These are phyloP conservation scores for Pichia sp. DNA, from an alignment of 1,139 yeast genomes.

Conservation along the genomic window DNA sequence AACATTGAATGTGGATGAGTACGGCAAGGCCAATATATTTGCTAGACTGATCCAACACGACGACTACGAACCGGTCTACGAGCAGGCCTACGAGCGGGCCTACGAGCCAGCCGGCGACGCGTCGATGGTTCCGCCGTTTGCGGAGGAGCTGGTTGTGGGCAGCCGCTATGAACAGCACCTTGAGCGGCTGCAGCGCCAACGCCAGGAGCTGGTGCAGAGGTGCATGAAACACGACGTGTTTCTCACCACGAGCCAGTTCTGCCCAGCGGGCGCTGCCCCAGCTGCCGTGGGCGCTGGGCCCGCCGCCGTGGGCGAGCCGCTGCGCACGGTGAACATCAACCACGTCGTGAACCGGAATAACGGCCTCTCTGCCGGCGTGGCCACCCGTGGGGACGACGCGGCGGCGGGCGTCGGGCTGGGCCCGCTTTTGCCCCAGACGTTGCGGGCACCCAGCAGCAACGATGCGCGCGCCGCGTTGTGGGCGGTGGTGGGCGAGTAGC, in stretches of 20 bases:
- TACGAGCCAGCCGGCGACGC: background rate
- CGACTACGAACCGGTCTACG: no score
- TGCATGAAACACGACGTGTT: constrained; percentile 13
- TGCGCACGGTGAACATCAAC: background rate
- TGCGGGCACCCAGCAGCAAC: no score
- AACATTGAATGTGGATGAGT: constrained; percentile 8
- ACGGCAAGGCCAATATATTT: constrained; percentile 11
- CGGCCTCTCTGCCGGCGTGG: no score
- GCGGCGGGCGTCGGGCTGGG: background rate
- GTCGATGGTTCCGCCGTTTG: no score
- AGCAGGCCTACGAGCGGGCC: background rate
- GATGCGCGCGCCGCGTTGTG: no score
- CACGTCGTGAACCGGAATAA: no score
- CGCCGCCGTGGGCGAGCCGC: background rate
- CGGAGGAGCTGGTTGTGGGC: no score
- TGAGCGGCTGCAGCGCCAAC: constrained; percentile 1
- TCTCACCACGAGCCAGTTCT: constrained; percentile 6
- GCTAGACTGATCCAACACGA: constrained; percentile 10
- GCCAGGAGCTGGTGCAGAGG: constrained; percentile 4
- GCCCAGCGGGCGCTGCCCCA: background rate
- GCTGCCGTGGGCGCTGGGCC: no score
- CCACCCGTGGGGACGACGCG: no score
- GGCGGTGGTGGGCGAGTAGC: no score
- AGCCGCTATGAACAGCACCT: constrained; percentile 8
- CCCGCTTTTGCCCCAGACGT: no score